These are phyloP conservation scores for Linum usitatissimum DNA, from an alignment of 345 rosid genomes.

Conservation along the genomic window DNA sequence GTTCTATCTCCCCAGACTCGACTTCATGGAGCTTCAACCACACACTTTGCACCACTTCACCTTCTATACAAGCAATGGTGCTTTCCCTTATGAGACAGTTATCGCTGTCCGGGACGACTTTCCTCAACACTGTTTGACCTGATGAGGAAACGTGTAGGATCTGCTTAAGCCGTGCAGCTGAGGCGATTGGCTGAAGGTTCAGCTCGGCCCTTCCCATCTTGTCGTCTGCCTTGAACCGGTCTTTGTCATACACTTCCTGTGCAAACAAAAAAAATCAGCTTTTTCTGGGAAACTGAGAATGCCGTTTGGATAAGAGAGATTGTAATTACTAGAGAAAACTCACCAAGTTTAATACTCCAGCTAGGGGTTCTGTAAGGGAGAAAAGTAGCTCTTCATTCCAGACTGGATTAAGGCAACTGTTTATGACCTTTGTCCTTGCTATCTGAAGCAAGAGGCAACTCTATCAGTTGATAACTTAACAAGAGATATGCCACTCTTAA, in stretches of 20 bases:
- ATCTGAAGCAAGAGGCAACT: constrained; percentile 31
- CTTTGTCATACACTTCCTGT: constrained; percentile 97
- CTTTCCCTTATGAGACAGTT: constrained; percentile 82
- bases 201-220: constrained; percentile 89
- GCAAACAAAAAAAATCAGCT: not conserved
- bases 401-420: constrained; percentile 83
- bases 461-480: not conserved
- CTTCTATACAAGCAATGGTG: constrained; percentile 55
- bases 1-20: constrained; percentile 89
- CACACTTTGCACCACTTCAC: constrained; percentile 79
- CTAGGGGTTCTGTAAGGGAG: constrained; percentile 51
- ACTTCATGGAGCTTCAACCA: constrained; percentile 78
- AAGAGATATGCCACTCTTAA: too few species aligned
- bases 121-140: constrained; percentile 62
- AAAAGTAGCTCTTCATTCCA: constrained; percentile 91
- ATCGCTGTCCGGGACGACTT: constrained; percentile 60
- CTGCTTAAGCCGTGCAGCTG: constrained; percentile 75
- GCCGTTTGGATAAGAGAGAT: not conserved
- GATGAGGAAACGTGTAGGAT: constrained; percentile 47
- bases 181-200: constrained; percentile 75
- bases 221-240: constrained; percentile 94
- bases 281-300: not conserved
- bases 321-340: not conserved
- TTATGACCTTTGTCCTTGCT: constrained; percentile 84
- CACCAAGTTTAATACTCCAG: constrained; percentile 53